Base-by-base conservation (phyloP, 2,329 filamentous ascomycete genomes). In the Calonectria fujianensis region DNA sequence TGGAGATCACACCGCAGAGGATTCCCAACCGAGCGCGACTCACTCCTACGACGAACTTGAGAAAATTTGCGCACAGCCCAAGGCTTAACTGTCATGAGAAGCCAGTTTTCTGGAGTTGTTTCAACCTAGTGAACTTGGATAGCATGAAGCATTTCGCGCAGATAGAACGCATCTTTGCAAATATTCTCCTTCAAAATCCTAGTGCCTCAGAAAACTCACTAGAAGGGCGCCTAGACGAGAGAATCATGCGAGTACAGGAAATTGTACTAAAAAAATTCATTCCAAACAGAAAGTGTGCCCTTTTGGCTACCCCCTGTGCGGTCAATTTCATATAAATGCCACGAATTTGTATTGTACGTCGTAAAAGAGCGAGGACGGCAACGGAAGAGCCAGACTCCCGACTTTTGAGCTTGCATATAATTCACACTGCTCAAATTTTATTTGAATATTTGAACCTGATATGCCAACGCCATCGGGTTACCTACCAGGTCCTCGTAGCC, bases 11-110 rank as follows among this genome's bases (percentile, higher is more conserved):
- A 75, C 37, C 75, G 75, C 2, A 72, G 74, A 52, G 76, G 65
- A n/a, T 74, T 77, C 32, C 67, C 78, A n/a, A 77, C 73, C 20
- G 85, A 86, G 71, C 76, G 79, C 24, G 77, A 79, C 35, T 79
- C 84, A 13, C 80, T 86, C 37, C 79, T 86, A 29, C 77, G 74
- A 71, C 82, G 69, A 78, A n/a, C n/a, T 29, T 27, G 20, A 45
- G 16, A 13, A 31, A 20, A 7, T 32, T 27, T 8, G 8, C 31
- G 16, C 20, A 3, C n/a, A 29, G n/a, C 35, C 5, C 35, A 61
- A 29, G 6, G 35, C 35, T 59, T 61, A 20, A 7, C 3, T n/a
- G n/a, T 37, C 9, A 6, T 14, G 18, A 6, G 14, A 6, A 18
- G 31, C 6, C n/a, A 13, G 37, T 11, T 63, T 63, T 16, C 24